Percentiles rank a stretch among this genome's conserved stretches.
Evolutionary conservation across 1,139 yeast genomes (phyloP).

Genomic region (Debaryomycetaceae sp.): DNA sequence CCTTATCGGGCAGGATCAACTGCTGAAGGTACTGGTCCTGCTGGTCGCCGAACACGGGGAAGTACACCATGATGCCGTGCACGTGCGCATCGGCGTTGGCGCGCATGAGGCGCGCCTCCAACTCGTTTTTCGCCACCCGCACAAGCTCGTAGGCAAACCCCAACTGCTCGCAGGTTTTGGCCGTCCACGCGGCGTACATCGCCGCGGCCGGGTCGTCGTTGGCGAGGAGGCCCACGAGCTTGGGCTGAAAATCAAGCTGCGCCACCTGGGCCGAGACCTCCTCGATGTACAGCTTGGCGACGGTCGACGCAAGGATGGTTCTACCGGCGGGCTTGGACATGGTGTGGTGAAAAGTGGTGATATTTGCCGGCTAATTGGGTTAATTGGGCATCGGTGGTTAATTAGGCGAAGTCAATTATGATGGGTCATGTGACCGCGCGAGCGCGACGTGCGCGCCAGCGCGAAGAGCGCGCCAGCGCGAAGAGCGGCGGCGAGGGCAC

Average conservation of each 20-base stretch:
- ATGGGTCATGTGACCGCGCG: too few species aligned
- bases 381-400: background rate
- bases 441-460: too few species aligned
- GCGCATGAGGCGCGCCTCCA: conserved; percentile 75
- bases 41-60: conserved; percentile 92
- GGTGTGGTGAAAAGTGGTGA: background rate
- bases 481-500: too few species aligned
- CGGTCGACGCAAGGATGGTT: conserved; percentile 81
- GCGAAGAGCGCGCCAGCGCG: too few species aligned
- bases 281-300: conserved; percentile 74
- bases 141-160: conserved; percentile 84
- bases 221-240: conserved; percentile 85
- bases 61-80: conserved; percentile 96
- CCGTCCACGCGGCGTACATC: conserved; percentile 96
- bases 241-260: conserved; percentile 53
- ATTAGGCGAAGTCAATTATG: background rate
- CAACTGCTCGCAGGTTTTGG: conserved; percentile 77
- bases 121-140: conserved; percentile 68
- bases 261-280: conserved; percentile 64
- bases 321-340: conserved; percentile 54
- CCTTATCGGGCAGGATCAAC: conserved; percentile 80
- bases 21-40: conserved; percentile 96
- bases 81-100: conserved; percentile 77
- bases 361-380: background rate
- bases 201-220: conserved; percentile 92